Base-by-base conservation (phyloP, 83 land plant genomes). In the Thuja plicata region DNA sequence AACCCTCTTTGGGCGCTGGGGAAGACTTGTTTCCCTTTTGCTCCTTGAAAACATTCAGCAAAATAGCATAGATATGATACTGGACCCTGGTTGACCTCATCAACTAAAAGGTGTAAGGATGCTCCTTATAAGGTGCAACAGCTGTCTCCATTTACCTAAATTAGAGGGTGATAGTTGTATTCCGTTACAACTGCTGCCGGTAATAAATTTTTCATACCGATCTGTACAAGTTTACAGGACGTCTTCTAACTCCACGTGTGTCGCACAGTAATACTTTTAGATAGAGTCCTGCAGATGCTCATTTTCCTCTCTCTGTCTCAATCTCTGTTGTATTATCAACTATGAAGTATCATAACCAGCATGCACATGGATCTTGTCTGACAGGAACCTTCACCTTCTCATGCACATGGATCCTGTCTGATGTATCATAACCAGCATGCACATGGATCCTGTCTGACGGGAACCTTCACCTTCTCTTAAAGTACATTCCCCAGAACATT, bases 351-450 rank as follows among this genome's bases (percentile, higher is more conserved):
- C 94, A 60, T 97, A 97, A 32, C 90, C 78, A 76, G 94, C 95
- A 27, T 96, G 96, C 34, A 93, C 80, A 48, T 96, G 89, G 37
- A 95, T 86, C 86, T 96, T 94, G 90, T 87, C 86, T 89, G 81
- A 94, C 94, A 81, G 95, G 91, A 38, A 50, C 41, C 19, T 89
- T 87, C 77, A 77, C 88, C 34, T 66, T 84, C 24, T 85, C 88
- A 27, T 96, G 96, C 34, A 93, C 80, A 48, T 96, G 89, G 37
- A 95, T 86, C 86, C 97, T 94, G 90, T 87, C 86, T 80, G 66
- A 95, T 88, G 86, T 97, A 91, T 91, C 94, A 60, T 97, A 97
- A 32, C 90, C 78, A 76, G 94, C 95, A 27, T 96, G 96, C 34
- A 93, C 80, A 48, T 96, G 89, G 37, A 95, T 86, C 86, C 97